These are phyloP conservation scores for Yamadazyma trypodendri DNA, from an alignment of 1,139 yeast species.

Conservation along the genomic window DNA sequence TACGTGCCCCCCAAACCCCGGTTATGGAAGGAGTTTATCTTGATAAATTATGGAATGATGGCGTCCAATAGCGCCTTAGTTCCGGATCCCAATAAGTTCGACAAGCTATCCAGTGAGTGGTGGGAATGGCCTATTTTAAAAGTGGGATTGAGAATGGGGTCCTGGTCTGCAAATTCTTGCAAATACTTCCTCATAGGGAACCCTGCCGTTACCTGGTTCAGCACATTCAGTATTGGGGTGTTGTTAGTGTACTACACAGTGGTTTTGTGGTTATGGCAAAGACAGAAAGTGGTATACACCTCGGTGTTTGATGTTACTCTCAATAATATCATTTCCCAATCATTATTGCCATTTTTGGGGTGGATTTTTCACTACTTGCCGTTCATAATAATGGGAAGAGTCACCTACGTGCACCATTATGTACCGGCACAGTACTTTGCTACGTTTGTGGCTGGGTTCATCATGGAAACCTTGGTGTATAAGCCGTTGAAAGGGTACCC, in stretches of 20 bases:
- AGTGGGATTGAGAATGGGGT: constrained; percentile 67
- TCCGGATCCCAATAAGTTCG: constrained; percentile 70
- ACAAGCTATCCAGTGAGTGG: constrained; percentile 64
- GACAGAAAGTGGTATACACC: constrained; percentile 25
- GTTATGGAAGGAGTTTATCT: constrained; percentile 69
- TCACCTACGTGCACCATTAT: constrained; percentile 95
- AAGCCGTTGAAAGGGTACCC: constrained; percentile 8
- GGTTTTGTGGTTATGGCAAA: constrained; percentile 29
- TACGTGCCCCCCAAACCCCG: constrained; percentile 64
- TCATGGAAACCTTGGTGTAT: constrained; percentile 29
- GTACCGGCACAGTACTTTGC: constrained; percentile 97
- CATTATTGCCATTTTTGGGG: constrained; percentile 68
- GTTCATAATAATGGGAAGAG: constrained; percentile 93
- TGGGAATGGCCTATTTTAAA: constrained; percentile 80
- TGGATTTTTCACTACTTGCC: constrained; percentile 95
- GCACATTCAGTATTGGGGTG: constrained; percentile 30
- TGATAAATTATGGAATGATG: constrained; percentile 74
- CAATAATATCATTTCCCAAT: constrained; percentile 12
- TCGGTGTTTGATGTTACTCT: constrained; percentile 13
- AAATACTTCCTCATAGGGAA: constrained; percentile 67
- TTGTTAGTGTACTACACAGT: constrained; percentile 21
- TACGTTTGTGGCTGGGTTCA: constrained; percentile 58
- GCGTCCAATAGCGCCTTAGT: constrained; percentile 69
- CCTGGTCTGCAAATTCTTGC: constrained; percentile 51
- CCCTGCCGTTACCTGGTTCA: constrained; percentile 65